Evolutionary conservation across 768 basidiomycete species (phyloP).

Genomic region (Auricularia heimuer): DNA sequence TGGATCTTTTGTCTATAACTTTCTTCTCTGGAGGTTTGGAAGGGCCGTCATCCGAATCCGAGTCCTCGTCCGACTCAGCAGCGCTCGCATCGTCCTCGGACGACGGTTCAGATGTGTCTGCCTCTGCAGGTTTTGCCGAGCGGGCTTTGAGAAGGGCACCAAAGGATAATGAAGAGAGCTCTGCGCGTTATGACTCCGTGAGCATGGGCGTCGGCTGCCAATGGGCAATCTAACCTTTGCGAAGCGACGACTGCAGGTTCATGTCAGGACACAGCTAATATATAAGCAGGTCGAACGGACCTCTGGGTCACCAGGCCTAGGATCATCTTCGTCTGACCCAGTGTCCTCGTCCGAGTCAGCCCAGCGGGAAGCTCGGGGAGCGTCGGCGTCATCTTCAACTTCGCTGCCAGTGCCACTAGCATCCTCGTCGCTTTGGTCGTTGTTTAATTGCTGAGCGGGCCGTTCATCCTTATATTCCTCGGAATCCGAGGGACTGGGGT

Average conservation of each 20-base stretch:
- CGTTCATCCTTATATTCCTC: neutral
- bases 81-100: conserved; percentile 22
- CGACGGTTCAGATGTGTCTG: conserved; percentile 11
- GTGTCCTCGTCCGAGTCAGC: conserved; percentile 34
- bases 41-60: conserved; percentile 12
- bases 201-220: neutral
- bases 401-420: conserved; percentile 6
- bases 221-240: neutral
- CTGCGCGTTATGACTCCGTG: conserved; percentile 22
- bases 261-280: neutral
- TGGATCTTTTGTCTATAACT: conserved; percentile 48
- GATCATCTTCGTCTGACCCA: conserved; percentile 1
- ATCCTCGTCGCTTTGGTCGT: conserved; percentile 5
- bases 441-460: neutral
- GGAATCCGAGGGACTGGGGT: no score
- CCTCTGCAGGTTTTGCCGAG: conserved; percentile 29
- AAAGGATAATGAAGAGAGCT: conserved; percentile 51
- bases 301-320: neutral
- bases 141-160: conserved; percentile 60
- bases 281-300: neutral
- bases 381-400: conserved; percentile 31
- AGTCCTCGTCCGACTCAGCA: conserved; percentile 14
- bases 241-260: conserved; percentile 2
- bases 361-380: conserved; percentile 54
- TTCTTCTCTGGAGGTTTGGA: conserved; percentile 24